A percentile compares a stretch with the other conserved stretches of the same genome.
Evolutionary conservation across 139 green algal genomes (phyloP).

Genomic region (Chlorella sp.): DNA sequence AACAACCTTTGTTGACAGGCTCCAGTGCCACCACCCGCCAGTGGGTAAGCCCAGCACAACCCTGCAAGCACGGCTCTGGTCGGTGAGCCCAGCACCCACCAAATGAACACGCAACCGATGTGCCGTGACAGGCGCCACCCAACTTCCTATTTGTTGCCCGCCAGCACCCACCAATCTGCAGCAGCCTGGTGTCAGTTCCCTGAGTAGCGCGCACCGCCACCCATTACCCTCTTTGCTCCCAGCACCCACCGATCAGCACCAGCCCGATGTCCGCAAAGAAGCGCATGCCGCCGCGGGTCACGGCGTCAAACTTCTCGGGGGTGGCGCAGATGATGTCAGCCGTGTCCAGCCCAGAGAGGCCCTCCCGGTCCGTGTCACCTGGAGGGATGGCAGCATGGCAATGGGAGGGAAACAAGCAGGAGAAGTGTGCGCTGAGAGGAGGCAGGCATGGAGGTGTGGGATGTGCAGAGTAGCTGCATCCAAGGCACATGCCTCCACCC

Average conservation of each 20-base stretch:
- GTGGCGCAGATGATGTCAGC: slow-evolving; percentile 86
- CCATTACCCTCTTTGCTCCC: neutral
- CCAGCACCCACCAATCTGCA: too few relatives aligned
- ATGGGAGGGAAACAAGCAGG: neutral
- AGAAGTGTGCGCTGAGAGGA: neutral
- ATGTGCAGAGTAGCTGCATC: neutral
- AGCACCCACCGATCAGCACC: slow-evolving; percentile 74
- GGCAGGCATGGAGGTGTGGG: neutral
- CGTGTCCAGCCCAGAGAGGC: slow-evolving; percentile 56
- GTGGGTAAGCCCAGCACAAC: too few relatives aligned
- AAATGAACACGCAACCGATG: neutral
- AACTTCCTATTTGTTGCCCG: too few relatives aligned
- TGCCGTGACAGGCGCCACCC: too few relatives aligned
- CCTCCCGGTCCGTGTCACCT: slow-evolving; percentile 56
- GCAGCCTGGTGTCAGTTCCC: neutral
- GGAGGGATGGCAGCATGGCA: neutral
- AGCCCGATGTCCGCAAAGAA: slow-evolving; percentile 71
- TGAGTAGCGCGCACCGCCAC: too few relatives aligned
- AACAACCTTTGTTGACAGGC: neutral
- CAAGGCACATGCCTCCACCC: neutral
- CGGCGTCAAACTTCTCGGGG: slow-evolving; percentile 89
- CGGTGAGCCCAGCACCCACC: too few relatives aligned
- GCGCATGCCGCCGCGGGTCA: slow-evolving; percentile 68
- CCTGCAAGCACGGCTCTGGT: too few relatives aligned
- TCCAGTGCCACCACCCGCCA: too few relatives aligned